Base-by-base conservation (phyloP, 805 yeast genomes). In the Wickerhamomyces hampshirensis region DNA sequence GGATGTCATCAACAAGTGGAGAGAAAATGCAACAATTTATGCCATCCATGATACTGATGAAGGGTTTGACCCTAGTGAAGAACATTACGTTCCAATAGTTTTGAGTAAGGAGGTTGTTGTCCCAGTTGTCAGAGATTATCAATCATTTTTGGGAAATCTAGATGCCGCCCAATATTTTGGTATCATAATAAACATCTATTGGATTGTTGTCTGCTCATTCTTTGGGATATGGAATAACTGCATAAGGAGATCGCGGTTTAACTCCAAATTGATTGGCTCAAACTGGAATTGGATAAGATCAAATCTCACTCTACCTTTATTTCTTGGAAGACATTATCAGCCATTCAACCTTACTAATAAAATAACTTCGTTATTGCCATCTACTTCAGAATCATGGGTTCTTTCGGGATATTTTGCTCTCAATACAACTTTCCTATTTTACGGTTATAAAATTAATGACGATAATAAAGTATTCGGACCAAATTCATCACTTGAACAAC, bases 381-480 rank as follows among this genome's bases (percentile, higher is more conserved):
- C 56, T 8, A 34, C 35, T 17, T 33, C 40, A 5, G 58, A 53
- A 23, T 31, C 38, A 55, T 37, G 59, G 43, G 45, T 60, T 40
- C 53, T 48, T 39, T 5, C 59, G 56, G 43, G 62, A 57, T 29
- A 48, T 66, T 28, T 62, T 60, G 29, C 34, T 3, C 18, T 51
- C 12, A 37, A 51, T 30, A 37, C 51, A 0, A 21, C 36, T 6
- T 42, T 35, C 16, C 35, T 51, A 6, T 5, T 37, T 11, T 13
- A 26, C 5, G 31, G 37, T 3, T 44, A 44, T 23, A 31, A 39
- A 10, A 21, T 53, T 2, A 39, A 47, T 19, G 30, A 31, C 5
- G 47, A 44, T 14, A 51, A 47, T 23, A 30, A 34, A 17, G 33
- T 53, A 6, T 46, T 53, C 31, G 53, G 54, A 1, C 23, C 43